Conservation (phyloP, 768 basidiomycete genomes). For the Boletus subcaerulescens region DNA sequence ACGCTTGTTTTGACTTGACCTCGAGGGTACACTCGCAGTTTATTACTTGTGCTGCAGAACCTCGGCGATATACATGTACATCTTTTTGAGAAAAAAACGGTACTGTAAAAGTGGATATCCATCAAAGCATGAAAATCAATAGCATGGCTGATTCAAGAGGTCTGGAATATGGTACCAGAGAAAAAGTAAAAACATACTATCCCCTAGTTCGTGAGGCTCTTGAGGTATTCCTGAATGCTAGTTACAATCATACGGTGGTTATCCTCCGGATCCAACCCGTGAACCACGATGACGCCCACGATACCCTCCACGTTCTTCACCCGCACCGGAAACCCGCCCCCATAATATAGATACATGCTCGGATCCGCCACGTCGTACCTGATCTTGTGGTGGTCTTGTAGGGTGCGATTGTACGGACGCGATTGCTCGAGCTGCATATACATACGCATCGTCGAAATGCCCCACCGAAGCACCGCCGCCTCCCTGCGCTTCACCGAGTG, state of each 20-base stretch:
- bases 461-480: conserved; percentile 31
- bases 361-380: conserved; percentile 26
- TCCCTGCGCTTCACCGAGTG: conserved; percentile 35
- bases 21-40: no score
- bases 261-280: conserved; percentile 29
- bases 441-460: conserved; percentile 27
- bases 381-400: conserved; percentile 3
- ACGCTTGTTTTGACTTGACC: conserved; percentile 20
- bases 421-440: conserved; percentile 3
- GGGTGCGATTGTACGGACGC: rapidly evolving
- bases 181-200: no score
- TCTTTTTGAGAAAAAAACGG: no score
- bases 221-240: conserved; percentile 16
- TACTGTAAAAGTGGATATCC: no score
- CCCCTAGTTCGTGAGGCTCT: no score
- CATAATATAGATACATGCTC: conserved; percentile 28
- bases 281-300: conserved; percentile 35
- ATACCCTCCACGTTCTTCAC: conserved; percentile 34
- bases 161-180: no score
- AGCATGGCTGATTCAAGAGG: no score
- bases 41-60: no score
- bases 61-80: no score
- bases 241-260: conserved; percentile 33
- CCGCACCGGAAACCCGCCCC: conserved; percentile 34
- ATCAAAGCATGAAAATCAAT: no score